Conservation (phyloP, 2,329 filamentous ascomycete genomes). For the Paramyrothecium sp. region DNA sequence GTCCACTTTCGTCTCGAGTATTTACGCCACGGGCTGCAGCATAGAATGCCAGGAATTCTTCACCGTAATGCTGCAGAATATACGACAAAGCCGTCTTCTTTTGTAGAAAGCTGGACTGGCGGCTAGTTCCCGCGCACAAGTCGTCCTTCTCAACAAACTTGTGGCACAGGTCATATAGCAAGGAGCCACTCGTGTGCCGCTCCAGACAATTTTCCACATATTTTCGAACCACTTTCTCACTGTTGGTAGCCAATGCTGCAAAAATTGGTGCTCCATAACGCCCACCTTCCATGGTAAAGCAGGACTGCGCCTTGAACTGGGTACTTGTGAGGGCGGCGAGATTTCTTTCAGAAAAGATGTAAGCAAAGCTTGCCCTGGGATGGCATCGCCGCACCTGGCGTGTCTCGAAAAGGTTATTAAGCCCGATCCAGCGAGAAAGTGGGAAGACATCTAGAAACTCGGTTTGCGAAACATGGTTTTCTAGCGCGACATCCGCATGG, state of each 20-base stretch:
- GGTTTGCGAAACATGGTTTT: accelerated
- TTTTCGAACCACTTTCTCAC: not conserved
- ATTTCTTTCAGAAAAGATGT: constrained; percentile 13
- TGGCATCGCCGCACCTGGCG: not conserved
- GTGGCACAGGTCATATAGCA: not conserved
- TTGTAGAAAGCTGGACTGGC: constrained; percentile 2
- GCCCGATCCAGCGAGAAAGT: accelerated
- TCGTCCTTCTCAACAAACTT: not conserved
- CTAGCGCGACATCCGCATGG: constrained; percentile 6
- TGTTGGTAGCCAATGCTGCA: constrained; percentile 8
- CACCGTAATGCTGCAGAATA: constrained; percentile 47
- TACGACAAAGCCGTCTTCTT: not conserved
- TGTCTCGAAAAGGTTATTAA: constrained; percentile 2
- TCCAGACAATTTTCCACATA: not conserved
- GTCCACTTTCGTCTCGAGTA: not conserved
- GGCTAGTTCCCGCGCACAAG: not conserved
- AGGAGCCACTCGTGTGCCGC: not conserved
- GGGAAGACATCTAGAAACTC: not conserved
- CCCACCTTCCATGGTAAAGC: not conserved
- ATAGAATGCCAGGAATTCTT: constrained; percentile 39
- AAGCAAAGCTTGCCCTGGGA: not conserved
- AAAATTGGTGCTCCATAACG: constrained; percentile 8
- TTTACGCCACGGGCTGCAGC: not conserved
- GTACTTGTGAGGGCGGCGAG: not conserved
- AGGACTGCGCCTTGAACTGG: not conserved